Percentiles rank a stretch among this genome's conserved stretches.
These are phyloP conservation scores for Anthracocystis walkeri DNA, from an alignment of 1,284 basidiomycete genomes.

Conservation along the genomic window DNA sequence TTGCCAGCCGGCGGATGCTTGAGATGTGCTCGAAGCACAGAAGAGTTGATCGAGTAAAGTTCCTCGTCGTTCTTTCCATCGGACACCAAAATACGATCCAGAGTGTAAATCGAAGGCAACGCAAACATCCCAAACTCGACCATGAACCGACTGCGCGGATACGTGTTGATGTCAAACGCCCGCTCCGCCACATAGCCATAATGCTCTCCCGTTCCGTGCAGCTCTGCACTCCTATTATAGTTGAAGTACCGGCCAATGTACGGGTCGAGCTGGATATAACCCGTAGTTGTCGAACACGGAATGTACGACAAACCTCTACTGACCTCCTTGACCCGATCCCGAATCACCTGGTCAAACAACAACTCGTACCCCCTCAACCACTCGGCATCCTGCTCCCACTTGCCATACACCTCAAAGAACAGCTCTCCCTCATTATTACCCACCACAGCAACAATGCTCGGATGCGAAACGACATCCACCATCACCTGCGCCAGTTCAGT, in stretches of 20 bases:
- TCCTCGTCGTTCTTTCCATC: constrained; percentile 70
- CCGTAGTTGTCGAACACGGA: constrained; percentile 74
- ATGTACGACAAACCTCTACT: constrained; percentile 76
- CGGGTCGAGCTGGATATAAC: constrained; percentile 75
- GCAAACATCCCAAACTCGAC: constrained; percentile 79
- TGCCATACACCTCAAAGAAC: constrained; percentile 34
- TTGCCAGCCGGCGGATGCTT: constrained; percentile 74
- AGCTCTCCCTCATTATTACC: constrained; percentile 59
- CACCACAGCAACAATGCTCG: constrained; percentile 67
- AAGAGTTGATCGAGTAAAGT: constrained; percentile 76
- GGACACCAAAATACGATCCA: constrained; percentile 75
- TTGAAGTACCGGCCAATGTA: constrained; percentile 75
- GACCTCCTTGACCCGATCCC: constrained; percentile 73
- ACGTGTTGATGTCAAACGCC: constrained; percentile 75
- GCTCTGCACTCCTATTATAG: constrained; percentile 72
- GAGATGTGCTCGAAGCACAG: constrained; percentile 75
- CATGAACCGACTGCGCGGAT: constrained; percentile 75
- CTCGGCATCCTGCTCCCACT: constrained; percentile 16
- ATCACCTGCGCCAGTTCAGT: constrained; percentile 77
- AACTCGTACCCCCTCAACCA: constrained; percentile 44
- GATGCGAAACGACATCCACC: constrained; percentile 74
- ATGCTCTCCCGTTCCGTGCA: constrained; percentile 72
- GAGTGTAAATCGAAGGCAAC: constrained; percentile 77
- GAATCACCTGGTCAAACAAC: constrained; percentile 73
- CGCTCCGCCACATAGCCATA: constrained; percentile 75